These are phyloP conservation scores for Boletus reticulatus DNA, from an alignment of 768 basidiomycete species.

Conservation along the genomic window DNA sequence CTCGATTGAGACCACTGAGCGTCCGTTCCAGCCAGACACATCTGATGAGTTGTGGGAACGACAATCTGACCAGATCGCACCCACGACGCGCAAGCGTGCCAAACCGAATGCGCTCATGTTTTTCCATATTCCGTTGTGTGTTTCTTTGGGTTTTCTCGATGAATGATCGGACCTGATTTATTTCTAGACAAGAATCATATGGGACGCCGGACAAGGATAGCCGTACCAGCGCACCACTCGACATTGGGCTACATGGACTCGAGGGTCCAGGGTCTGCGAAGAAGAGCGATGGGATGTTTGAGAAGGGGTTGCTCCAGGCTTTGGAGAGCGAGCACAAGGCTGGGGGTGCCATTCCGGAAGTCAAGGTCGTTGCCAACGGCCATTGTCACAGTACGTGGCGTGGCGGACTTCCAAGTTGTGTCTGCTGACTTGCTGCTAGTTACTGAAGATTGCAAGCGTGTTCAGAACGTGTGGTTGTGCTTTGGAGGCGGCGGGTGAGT, in stretches of 20 bases:
- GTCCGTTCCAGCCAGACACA: constrained; percentile 81
- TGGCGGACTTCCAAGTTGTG: neutral
- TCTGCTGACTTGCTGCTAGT: constrained; percentile 42
- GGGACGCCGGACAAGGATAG: constrained; percentile 62
- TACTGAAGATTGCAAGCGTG: constrained; percentile 84
- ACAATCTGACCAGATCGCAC: constrained; percentile 57
- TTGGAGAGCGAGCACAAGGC: constrained; percentile 65
- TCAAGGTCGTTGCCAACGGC: constrained; percentile 88
- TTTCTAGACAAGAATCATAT: constrained; percentile 70
- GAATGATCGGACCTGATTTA: neutral
- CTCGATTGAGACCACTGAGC: constrained; percentile 68
- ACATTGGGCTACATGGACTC: constrained; percentile 62
- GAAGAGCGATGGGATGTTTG: constrained; percentile 79
- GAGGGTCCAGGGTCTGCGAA: constrained; percentile 64
- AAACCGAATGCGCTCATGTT: constrained; percentile 98
- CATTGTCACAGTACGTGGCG: constrained; percentile 74
- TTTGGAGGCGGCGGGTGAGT: constrained; percentile 83
- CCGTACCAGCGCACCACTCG: constrained; percentile 57
- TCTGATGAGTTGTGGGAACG: constrained; percentile 65
- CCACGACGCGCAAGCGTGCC: constrained; percentile 56
- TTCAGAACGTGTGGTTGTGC: constrained; percentile 88
- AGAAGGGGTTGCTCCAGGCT: constrained; percentile 72
- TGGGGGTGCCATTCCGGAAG: constrained; percentile 53
- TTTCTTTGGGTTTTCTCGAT: neutral
- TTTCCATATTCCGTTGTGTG: constrained; percentile 94